A percentile compares a stretch with the other conserved stretches of the same genome.
Evolutionary conservation across 2,329 filamentous ascomycete species (phyloP).

Genomic region (Aspergillus eucalypticola): DNA sequence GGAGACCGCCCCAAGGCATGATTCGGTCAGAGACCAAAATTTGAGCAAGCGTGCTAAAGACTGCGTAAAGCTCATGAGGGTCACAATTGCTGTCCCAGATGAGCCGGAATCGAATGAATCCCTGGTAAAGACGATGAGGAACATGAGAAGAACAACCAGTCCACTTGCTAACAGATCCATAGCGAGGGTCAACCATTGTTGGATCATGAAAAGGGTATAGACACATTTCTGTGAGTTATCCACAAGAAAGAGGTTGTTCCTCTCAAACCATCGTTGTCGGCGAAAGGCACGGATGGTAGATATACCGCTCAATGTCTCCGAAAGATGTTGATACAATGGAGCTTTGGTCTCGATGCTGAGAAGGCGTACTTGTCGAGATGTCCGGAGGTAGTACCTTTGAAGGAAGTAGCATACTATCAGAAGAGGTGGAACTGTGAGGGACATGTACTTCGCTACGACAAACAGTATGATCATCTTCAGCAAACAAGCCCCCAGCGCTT

Average conservation of each 20-base stretch:
- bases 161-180: not conserved
- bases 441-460: not conserved
- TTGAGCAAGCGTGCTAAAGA: not conserved
- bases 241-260: not conserved
- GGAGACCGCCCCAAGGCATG: not conserved
- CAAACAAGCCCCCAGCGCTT: not conserved
- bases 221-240: not conserved
- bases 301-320: not conserved
- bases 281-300: not conserved
- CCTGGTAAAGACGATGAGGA: not conserved
- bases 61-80: slow-evolving; percentile 1
- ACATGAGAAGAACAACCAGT: not conserved
- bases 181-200: not conserved
- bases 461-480: not conserved
- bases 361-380: not conserved
- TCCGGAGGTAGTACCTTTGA: not conserved
- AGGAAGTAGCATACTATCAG: not conserved
- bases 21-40: not conserved
- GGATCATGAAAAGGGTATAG: not conserved
- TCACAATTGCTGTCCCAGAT: not conserved
- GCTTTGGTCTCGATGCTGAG: not conserved
- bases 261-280: not conserved
- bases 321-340: not conserved
- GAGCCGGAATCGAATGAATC: not conserved
- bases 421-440: not conserved